Evolutionary conservation across 148 eudicot genomes (phyloP).

Genomic region (Limonium bicolor): DNA sequence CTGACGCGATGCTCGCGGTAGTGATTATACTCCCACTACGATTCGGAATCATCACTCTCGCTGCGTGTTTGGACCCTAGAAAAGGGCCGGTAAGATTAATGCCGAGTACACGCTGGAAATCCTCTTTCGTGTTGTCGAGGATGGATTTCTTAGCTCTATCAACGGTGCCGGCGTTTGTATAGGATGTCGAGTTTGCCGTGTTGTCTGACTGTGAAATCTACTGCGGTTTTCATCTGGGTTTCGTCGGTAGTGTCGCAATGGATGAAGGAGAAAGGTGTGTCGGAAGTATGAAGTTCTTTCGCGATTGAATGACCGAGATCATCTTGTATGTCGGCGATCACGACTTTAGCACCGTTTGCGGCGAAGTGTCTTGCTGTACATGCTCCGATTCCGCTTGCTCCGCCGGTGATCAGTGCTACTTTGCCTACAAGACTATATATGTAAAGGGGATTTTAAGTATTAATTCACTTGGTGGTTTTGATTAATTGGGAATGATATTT

Average conservation of each 20-base stretch:
- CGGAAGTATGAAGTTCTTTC: neutral
- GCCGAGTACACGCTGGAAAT: constrained; percentile 12
- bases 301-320: neutral
- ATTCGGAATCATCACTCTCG: constrained; percentile 21
- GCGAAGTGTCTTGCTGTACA: neutral
- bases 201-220: constrained; percentile 7
- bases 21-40: constrained; percentile 15
- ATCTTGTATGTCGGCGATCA: constrained; percentile 1
- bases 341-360: neutral
- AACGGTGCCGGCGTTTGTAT: constrained; percentile 15
- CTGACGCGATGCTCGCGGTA: constrained; percentile 10
- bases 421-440: neutral
- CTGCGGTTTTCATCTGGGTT: constrained; percentile 12
- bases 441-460: too few relatives aligned
- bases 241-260: constrained; percentile 22
- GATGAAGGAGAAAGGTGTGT: constrained; percentile 8
- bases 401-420: neutral
- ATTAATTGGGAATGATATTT: too few relatives aligned
- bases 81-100: constrained; percentile 19
- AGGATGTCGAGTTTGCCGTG: constrained; percentile 25
- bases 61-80: constrained; percentile 26
- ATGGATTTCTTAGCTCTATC: constrained; percentile 4
- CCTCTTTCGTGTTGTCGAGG: constrained; percentile 4
- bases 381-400: neutral
- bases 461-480: too few relatives aligned